phyloP scores from a whole-genome alignment of 805 yeast species.

The Candida montana region DNA sequence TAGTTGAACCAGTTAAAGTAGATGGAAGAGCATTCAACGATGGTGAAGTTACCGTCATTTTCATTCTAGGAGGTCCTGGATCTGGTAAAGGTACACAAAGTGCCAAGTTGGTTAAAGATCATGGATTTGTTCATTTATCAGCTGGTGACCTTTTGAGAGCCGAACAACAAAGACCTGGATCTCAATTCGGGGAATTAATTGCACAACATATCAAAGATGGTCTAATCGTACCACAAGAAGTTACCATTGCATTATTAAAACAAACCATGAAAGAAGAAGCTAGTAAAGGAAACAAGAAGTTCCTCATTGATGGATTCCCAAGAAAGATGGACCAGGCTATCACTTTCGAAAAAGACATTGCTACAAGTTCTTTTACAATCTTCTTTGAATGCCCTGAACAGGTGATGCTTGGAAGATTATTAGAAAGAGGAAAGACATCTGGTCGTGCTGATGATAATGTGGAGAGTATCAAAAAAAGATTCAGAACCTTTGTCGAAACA shows the following conservation, averaged over 20 bases:
- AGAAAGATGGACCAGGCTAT: constrained; percentile 97
- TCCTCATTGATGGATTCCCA: constrained; percentile 94
- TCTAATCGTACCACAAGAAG: constrained; percentile 84
- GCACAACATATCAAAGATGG: constrained; percentile 84
- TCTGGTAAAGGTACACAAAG: constrained; percentile 98
- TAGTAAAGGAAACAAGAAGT: constrained; percentile 46
- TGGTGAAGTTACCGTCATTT: constrained; percentile 71
- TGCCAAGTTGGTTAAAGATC: constrained; percentile 73
- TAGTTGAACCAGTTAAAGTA: constrained; percentile 31
- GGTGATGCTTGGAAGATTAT: constrained; percentile 77
- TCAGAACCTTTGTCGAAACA: constrained; percentile 78
- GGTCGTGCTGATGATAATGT: constrained; percentile 93
- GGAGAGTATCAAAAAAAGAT: constrained; percentile 86
- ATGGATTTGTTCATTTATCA: constrained; percentile 78
- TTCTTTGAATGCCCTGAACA: constrained; percentile 79
- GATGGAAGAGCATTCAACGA: constrained; percentile 46
- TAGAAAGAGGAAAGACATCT: constrained; percentile 90
- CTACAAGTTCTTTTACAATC: constrained; percentile 62
- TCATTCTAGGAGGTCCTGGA: constrained; percentile 96
- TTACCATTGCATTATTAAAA: constrained; percentile 77
- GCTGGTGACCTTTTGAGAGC: constrained; percentile 97
- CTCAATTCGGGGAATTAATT: constrained; percentile 81
- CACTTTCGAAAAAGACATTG: constrained; percentile 80
- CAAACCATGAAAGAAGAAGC: constrained; percentile 64
- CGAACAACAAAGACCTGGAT: constrained; percentile 79